phyloP scores from a whole-genome alignment of 2,329 filamentous ascomycete genomes.

The Xylaria polymorpha region DNA sequence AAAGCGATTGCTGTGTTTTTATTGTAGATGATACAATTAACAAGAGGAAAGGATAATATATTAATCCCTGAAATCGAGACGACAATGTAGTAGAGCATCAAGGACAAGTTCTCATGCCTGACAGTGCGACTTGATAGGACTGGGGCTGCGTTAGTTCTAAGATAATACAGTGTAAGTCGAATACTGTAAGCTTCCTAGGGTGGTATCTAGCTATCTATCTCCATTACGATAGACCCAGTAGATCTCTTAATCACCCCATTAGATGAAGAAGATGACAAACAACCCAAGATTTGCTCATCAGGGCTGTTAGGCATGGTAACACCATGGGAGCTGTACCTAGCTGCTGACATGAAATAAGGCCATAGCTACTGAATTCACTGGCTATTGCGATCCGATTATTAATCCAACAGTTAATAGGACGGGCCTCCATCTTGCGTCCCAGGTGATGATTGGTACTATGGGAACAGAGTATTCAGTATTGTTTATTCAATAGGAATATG shows the following conservation, averaged over 20 bases:
- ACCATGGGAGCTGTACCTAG: not conserved
- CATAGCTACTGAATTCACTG: not conserved
- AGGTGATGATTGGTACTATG: not conserved
- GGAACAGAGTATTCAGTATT: not conserved
- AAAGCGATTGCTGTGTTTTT: not conserved
- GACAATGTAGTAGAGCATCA: too few relatives aligned
- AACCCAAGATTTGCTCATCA: not conserved
- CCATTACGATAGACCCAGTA: not conserved
- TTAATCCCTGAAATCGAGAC: not conserved
- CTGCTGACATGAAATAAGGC: not conserved
- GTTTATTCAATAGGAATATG: not conserved
- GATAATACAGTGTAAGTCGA: constrained; percentile 27
- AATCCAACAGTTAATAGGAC: too few relatives aligned
- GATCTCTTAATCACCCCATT: not conserved
- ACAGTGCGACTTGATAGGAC: constrained; percentile 2
- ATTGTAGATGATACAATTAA: not conserved
- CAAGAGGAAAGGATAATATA: not conserved
- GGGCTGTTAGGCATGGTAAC: not conserved
- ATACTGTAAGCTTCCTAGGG: not conserved
- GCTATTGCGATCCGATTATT: too few relatives aligned
- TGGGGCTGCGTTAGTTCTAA: constrained; percentile 12
- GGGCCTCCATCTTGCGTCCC: not conserved
- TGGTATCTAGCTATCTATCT: not conserved
- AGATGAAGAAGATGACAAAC: constrained; percentile 8
- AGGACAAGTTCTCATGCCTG: not conserved